phyloP scores from a whole-genome alignment of 2,329 filamentous ascomycete species.

The Trichoderma guizhouense region DNA sequence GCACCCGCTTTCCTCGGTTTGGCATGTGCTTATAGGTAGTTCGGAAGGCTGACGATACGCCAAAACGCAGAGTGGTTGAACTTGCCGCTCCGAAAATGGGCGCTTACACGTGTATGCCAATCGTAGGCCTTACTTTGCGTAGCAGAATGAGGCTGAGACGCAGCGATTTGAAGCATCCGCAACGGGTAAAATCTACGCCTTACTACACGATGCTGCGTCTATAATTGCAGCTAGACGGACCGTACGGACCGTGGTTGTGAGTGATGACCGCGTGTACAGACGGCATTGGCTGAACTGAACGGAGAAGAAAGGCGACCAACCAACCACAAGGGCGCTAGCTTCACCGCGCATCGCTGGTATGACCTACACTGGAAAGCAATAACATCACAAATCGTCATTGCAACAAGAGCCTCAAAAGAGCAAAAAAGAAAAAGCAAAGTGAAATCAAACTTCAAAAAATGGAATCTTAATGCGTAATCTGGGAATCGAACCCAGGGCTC shows the following conservation, averaged over 20 bases:
- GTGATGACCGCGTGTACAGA: not conserved
- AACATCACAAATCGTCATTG: not conserved
- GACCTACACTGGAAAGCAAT: not conserved
- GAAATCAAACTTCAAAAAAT: not conserved
- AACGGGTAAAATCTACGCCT: not conserved
- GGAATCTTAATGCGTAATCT: constrained; percentile 14
- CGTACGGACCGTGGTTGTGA: not conserved
- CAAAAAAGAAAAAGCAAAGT: not conserved
- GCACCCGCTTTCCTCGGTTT: not conserved
- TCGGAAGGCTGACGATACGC: not conserved
- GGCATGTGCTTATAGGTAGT: not conserved
- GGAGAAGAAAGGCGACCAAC: not conserved
- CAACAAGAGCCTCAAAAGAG: not conserved
- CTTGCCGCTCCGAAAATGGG: not conserved
- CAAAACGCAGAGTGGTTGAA: not conserved
- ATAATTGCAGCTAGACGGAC: not conserved
- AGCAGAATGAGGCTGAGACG: not conserved
- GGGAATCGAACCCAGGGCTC: constrained; percentile 21
- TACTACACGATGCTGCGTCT: not conserved
- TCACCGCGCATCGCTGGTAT: not conserved
- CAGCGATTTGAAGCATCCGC: not conserved
- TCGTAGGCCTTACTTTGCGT: not conserved
- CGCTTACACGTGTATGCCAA: not conserved
- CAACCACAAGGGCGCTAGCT: not conserved
- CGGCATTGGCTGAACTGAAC: not conserved